Conservation (phyloP, 2,329 filamentous ascomycete genomes). For the Epichloe sp. region DNA sequence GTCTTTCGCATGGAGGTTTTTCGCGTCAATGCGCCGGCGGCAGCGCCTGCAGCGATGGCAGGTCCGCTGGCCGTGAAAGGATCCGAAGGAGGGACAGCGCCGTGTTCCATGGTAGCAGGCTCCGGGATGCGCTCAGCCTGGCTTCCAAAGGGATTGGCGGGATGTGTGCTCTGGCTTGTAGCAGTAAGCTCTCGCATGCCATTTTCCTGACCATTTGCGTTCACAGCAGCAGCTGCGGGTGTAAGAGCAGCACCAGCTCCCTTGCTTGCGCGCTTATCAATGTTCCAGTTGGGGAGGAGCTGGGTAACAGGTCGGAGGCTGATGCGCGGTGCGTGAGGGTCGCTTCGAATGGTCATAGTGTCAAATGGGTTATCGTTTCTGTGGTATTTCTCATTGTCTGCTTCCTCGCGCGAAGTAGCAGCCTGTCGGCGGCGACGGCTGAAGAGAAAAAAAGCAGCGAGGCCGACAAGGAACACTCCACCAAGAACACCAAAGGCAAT, state of each 20-base stretch:
- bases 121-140: slow-evolving; percentile 38
- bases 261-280: slow-evolving; percentile 38
- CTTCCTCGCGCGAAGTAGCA: slow-evolving; percentile 28
- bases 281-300: slow-evolving; percentile 53
- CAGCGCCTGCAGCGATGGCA: slow-evolving; percentile 15
- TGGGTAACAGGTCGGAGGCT: slow-evolving; percentile 76
- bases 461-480: slow-evolving; percentile 50
- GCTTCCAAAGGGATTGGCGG: slow-evolving; percentile 59
- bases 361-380: slow-evolving; percentile 17
- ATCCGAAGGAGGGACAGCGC: slow-evolving; percentile 11
- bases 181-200: slow-evolving; percentile 36
- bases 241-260: slow-evolving; percentile 28
- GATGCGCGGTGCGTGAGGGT: slow-evolving; percentile 58
- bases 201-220: slow-evolving; percentile 14
- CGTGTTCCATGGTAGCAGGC: slow-evolving; percentile 25
- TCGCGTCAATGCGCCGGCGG: slow-evolving; percentile 30
- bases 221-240: slow-evolving; percentile 12
- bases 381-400: slow-evolving; percentile 52
- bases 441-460: slow-evolving; percentile 60
- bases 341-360: slow-evolving; percentile 3
- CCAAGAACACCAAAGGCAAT: slow-evolving; percentile 72
- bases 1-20: slow-evolving; percentile 45
- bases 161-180: slow-evolving; percentile 33
- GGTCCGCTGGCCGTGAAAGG: slow-evolving; percentile 26
- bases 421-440: slow-evolving; percentile 57